These are phyloP conservation scores for Rubroboletus pulcherrimus DNA, from an alignment of 768 basidiomycete genomes.

Conservation along the genomic window DNA sequence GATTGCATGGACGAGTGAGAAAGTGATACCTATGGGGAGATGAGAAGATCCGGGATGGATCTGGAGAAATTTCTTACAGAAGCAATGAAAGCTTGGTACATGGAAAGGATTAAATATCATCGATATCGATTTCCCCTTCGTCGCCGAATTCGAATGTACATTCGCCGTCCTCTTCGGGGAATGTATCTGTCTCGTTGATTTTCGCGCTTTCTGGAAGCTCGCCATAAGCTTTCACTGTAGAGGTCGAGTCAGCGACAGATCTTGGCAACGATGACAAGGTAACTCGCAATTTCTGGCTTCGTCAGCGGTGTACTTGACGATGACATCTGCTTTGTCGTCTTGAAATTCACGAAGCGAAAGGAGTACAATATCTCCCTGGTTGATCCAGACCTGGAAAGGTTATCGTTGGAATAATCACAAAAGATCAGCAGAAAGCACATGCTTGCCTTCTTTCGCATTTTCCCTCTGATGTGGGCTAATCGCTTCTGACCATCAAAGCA, in stretches of 20 bases:
- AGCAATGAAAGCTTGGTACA: constrained; percentile 6
- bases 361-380: constrained; percentile 94
- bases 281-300: constrained; percentile 77
- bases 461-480: constrained; percentile 95
- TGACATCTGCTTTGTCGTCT: constrained; percentile 98
- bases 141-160: constrained; percentile 90
- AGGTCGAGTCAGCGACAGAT: constrained; percentile 8
- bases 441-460: constrained; percentile 97
- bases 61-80: constrained; percentile 13
- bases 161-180: constrained; percentile 87
- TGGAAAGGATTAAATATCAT: constrained; percentile 63
- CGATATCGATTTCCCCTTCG: constrained; percentile 84
- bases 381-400: constrained; percentile 87
- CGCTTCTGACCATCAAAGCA: constrained; percentile 99
- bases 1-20: constrained; percentile 9
- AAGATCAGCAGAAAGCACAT: neutral
- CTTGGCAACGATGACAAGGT: neutral
- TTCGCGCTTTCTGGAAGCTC: constrained; percentile 95
- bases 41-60: constrained; percentile 1
- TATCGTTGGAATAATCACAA: constrained; percentile 3
- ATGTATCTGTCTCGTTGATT: constrained; percentile 94
- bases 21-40: constrained; percentile 8
- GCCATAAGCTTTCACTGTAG: constrained; percentile 90
- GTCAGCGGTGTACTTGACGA: constrained; percentile 97
- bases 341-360: constrained; percentile 97